Conservation (phyloP, 1,284 basidiomycete species). For the Apiotrichum domesticum region DNA sequence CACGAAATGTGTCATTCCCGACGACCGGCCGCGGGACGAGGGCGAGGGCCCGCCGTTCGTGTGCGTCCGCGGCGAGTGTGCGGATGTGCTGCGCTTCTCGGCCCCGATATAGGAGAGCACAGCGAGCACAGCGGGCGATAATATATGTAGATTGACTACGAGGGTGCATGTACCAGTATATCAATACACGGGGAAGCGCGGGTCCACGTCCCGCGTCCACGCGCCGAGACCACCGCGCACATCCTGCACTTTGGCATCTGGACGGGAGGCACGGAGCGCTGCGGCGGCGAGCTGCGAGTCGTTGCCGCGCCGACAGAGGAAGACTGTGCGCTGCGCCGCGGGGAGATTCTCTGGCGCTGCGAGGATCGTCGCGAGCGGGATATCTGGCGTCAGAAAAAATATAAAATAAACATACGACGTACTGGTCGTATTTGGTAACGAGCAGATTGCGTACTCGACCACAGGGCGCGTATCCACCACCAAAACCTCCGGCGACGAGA, state of each 20-base stretch:
- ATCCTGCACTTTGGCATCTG: conserved; percentile 55
- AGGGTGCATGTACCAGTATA: not conserved
- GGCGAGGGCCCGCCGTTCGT: conserved; percentile 44
- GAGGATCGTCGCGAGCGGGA: conserved; percentile 36
- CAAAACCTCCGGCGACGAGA: conserved; percentile 1
- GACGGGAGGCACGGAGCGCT: conserved; percentile 49
- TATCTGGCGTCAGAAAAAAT: conserved; percentile 27
- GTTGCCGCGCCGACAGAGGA: conserved; percentile 85
- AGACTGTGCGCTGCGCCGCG: conserved; percentile 47
- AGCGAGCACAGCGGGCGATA: no score
- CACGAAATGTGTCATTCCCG: conserved; percentile 40
- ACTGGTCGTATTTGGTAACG: conserved; percentile 71
- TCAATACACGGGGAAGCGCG: conserved; percentile 70
- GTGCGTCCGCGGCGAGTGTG: conserved; percentile 34
- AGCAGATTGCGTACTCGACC: conserved; percentile 82
- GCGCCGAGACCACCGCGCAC: conserved; percentile 70
- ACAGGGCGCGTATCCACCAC: conserved; percentile 78
- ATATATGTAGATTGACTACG: no score
- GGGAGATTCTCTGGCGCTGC: conserved; percentile 21
- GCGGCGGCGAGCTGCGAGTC: conserved; percentile 83
- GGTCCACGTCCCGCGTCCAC: conserved; percentile 68
- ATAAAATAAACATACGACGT: conserved; percentile 30
- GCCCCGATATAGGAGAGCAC: conserved; percentile 22
- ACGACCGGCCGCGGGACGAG: conserved; percentile 36
- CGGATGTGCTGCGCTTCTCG: conserved; percentile 25